Evolutionary conservation across 2,329 filamentous ascomycete genomes (phyloP).

Genomic region (Talaromyces amestolkiae): DNA sequence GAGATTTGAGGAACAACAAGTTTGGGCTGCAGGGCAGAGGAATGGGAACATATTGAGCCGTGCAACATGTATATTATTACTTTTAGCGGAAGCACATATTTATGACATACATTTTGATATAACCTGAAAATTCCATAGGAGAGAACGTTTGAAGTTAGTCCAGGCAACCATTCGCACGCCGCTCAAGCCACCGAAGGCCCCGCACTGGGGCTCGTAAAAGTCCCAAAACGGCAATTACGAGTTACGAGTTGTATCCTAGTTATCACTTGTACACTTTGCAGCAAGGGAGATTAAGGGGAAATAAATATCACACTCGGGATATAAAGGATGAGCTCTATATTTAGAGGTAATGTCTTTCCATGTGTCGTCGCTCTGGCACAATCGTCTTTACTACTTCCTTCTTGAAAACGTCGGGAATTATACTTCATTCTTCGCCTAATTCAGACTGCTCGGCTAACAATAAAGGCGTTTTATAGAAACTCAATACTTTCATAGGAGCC

Average conservation of each 20-base stretch:
- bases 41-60: slow-evolving; percentile 4
- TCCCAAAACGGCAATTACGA: slow-evolving; percentile 13
- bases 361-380: not conserved
- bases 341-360: not conserved
- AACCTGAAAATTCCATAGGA: not conserved
- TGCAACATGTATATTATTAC: slow-evolving; percentile 8
- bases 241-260: not conserved
- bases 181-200: not conserved
- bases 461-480: not conserved
- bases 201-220: slow-evolving; percentile 7
- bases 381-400: not conserved
- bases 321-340: not conserved
- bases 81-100: slow-evolving; percentile 10
- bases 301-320: not conserved
- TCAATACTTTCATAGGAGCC: not conserved
- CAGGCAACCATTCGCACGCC: not conserved
- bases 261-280: not conserved
- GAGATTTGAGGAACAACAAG: not conserved
- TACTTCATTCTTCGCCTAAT: not conserved
- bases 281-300: not conserved
- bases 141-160: not conserved
- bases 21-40: not conserved
- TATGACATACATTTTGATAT: not conserved
- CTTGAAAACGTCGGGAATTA: not conserved
- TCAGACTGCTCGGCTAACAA: not conserved